These are phyloP conservation scores for Botryotinia narcissicola DNA, from an alignment of 2,329 filamentous ascomycete species.

Conservation along the genomic window DNA sequence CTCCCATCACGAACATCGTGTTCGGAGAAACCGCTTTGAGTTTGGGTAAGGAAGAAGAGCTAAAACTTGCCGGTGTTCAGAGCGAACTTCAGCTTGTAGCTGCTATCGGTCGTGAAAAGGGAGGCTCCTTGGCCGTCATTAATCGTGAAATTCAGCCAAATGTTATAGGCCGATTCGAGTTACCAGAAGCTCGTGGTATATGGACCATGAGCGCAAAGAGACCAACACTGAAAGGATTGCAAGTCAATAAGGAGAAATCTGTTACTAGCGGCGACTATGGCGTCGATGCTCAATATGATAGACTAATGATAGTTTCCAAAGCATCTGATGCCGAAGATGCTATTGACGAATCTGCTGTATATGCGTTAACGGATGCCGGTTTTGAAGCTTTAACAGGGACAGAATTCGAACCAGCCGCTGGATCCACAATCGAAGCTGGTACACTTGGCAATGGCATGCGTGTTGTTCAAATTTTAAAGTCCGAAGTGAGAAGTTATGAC, in stretches of 20 bases:
- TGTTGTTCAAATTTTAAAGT: slow-evolving; percentile 83
- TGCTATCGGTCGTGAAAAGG: slow-evolving; percentile 61
- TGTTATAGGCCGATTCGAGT: slow-evolving; percentile 66
- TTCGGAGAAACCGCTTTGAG: slow-evolving; percentile 57
- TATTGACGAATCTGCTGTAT: slow-evolving; percentile 66
- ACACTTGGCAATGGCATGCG: slow-evolving; percentile 77
- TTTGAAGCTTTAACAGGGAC: slow-evolving; percentile 76
- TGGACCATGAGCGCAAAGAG: slow-evolving; percentile 78
- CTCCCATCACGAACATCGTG: slow-evolving; percentile 73
- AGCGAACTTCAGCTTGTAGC: slow-evolving; percentile 60
- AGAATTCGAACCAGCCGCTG: slow-evolving; percentile 89
- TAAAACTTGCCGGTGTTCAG: slow-evolving; percentile 47
- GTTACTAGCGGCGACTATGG: slow-evolving; percentile 52
- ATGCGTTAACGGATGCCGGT: slow-evolving; percentile 68
- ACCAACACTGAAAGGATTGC: slow-evolving; percentile 59
- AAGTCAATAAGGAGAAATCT: slow-evolving; percentile 47
- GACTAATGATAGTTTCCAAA: slow-evolving; percentile 81
- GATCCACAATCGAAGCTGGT: slow-evolving; percentile 80
- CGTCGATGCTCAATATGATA: slow-evolving; percentile 63
- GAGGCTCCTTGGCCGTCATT: slow-evolving; percentile 70
- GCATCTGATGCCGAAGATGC: slow-evolving; percentile 66
- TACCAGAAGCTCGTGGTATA: slow-evolving; percentile 70
- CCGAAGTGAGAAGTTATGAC: slow-evolving; percentile 87
- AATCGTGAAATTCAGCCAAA: slow-evolving; percentile 75
- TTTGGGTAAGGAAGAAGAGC: slow-evolving; percentile 46